Evolutionary conservation across 2,329 filamentous ascomycete genomes (phyloP).

Genomic region (Endocalyx cinctus): DNA sequence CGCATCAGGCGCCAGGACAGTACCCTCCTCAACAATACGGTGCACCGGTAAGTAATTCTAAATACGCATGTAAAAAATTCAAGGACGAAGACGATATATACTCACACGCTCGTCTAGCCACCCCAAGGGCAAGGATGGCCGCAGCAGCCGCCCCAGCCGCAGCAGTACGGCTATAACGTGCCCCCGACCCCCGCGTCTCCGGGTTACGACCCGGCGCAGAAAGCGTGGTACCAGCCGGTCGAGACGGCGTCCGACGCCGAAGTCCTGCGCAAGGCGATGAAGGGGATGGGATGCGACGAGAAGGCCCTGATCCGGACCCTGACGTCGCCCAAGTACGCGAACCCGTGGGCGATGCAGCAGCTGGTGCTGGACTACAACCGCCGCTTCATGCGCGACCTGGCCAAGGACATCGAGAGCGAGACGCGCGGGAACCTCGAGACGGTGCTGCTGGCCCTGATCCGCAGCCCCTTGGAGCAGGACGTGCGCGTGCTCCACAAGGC

Average conservation of each 20-base stretch:
- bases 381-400: slow-evolving; percentile 28
- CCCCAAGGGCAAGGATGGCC: slow-evolving; percentile 3
- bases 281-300: slow-evolving; percentile 31
- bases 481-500: slow-evolving; percentile 25
- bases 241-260: slow-evolving; percentile 27
- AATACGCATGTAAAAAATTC: too few species aligned
- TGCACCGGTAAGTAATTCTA: slow-evolving; percentile 6
- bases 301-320: slow-evolving; percentile 25
- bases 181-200: slow-evolving; percentile 7
- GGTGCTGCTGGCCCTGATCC: slow-evolving; percentile 24
- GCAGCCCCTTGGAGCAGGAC: slow-evolving; percentile 29
- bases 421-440: neutral
- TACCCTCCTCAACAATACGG: slow-evolving; percentile 9
- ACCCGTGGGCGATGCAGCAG: slow-evolving; percentile 29
- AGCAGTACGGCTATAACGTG: slow-evolving; percentile 7
- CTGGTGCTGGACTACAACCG: slow-evolving; percentile 28
- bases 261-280: slow-evolving; percentile 29
- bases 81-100: neutral
- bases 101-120: slow-evolving; percentile 1
- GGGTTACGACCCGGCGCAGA: slow-evolving; percentile 10
- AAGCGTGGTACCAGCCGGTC: slow-evolving; percentile 14
- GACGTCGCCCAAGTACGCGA: slow-evolving; percentile 24
- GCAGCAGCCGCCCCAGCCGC: slow-evolving; percentile 3
- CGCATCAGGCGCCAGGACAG: slow-evolving; percentile 6
- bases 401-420: slow-evolving; percentile 27